Conservation (phyloP, 176 grass and related monocot species). For the Zea mays region Zm-B73-REFERENCE-NAM-5.0 NC_050105.1:80576001-80576500, state of each 20-base stretch:
- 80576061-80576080: conserved; percentile 9
- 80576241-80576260: neutral
- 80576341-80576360: neutral
- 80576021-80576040: conserved; percentile 75
- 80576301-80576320: neutral
- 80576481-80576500: neutral
- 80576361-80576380: neutral
- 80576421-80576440: neutral
- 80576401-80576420: neutral
- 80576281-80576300: neutral
- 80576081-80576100: neutral
- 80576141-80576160: conserved; percentile 80
- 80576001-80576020: conserved; percentile 92
- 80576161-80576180: conserved; percentile 71
- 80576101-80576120: conserved; percentile 23
- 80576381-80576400: neutral
- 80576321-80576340: neutral
- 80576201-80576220: conserved; percentile 62
- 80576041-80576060: conserved; percentile 33
- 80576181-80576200: conserved; percentile 63
- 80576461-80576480: too few relatives aligned
- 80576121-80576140: conserved; percentile 68
- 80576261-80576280: neutral
- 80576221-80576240: conserved; percentile 51
- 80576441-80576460: neutral